Evolutionary conservation across 2,329 filamentous ascomycete genomes (phyloP).

Genomic region (Pseudogymnoascus verrucosus): DNA sequence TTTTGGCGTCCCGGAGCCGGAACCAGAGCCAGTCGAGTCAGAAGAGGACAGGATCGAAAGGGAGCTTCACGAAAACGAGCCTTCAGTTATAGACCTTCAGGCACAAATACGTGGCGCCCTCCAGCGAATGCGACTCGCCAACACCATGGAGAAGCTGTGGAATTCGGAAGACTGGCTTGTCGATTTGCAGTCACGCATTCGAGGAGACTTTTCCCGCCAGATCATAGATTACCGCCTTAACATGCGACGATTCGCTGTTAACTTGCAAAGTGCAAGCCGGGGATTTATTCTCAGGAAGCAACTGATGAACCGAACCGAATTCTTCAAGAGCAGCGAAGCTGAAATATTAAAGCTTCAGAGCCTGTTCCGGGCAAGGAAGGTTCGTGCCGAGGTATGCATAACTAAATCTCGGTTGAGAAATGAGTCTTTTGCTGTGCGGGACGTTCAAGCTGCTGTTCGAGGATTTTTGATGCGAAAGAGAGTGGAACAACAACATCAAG

Average conservation of each 20-base stretch:
- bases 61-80: constrained; percentile 71
- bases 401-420: constrained; percentile 51
- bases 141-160: constrained; percentile 85
- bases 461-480: constrained; percentile 58
- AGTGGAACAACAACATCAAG: constrained; percentile 38
- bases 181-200: constrained; percentile 77
- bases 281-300: constrained; percentile 65
- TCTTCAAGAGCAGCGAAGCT: constrained; percentile 62
- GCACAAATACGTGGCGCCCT: constrained; percentile 78
- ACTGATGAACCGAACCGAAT: constrained; percentile 53
- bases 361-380: constrained; percentile 63
- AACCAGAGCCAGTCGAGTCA: constrained; percentile 65
- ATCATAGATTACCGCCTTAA: constrained; percentile 72
- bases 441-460: constrained; percentile 58
- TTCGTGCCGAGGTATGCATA: constrained; percentile 49
- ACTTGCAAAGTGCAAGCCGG: constrained; percentile 70
- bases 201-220: constrained; percentile 81
- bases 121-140: constrained; percentile 65
- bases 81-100: constrained; percentile 69
- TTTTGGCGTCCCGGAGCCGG: constrained; percentile 73
- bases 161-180: constrained; percentile 69
- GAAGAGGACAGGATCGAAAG: constrained; percentile 83
- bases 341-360: constrained; percentile 76
- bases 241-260: constrained; percentile 73
- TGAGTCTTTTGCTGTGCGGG: constrained; percentile 54